Base-by-base conservation (phyloP, 495 filamentous ascomycete species). In the Pseudevernia furfuracea region DNA sequence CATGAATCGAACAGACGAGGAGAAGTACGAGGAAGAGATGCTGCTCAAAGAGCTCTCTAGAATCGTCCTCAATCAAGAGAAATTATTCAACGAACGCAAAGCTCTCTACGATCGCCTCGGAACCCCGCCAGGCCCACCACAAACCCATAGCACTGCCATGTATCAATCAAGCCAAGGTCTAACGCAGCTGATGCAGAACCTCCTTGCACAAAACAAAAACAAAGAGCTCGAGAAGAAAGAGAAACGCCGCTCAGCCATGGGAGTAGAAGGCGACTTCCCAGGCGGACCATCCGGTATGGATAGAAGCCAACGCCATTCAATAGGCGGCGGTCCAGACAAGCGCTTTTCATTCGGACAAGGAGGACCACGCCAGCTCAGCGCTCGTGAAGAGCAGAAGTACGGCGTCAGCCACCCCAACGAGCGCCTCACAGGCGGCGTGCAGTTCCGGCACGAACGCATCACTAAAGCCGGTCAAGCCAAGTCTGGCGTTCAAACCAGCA, bases 31-130 rank as follows among this genome's bases (percentile, higher is more conserved):
- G 69, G 94, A 98, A 74, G 89, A 94, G 68, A 85, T 89, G 62
- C 78, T 97, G 1, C 82, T 98, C 9, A 79, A 88, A 56, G 94
- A 98, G 71, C 83, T 98, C 39, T 91, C 92, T 68, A 87, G 95
- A 63, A 96, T 98, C 66, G 81, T 92, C 44, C 83, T 84, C 66
- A 85, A 88, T 64, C 88, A 93, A 64, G 88, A 93, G 65, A 84
- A 81, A 66, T 85, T 96, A 68, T 87, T 91, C 69, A 85, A 89
- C 66, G 91, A 96, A 69, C 91, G 93, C 52, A 82, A 86, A 68
- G 94, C 97, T 71, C 83, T 97, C n/a, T 94, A 94, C 74, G 82
- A 85, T 64, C 85, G 92, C 62, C 85, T 97, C 15, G 92, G 96
- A 65, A 85, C 86, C 64, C 89, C 89, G 10, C 80, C 84, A 64